Conservation (phyloP, 192 early-diverging fungal genomes). For the Backusella liffmaniae region DNA sequence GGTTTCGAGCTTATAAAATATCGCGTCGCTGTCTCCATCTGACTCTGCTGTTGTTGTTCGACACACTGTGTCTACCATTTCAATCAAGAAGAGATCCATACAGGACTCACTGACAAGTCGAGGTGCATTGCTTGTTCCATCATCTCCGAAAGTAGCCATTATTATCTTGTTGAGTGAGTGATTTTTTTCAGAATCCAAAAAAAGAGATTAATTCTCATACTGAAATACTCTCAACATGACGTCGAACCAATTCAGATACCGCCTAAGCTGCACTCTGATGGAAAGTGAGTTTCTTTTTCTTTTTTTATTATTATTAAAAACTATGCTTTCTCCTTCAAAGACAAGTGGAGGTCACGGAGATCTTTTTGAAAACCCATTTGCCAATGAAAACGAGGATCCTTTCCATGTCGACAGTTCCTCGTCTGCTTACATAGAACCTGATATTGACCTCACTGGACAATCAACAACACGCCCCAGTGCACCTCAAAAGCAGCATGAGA, state of each 20-base stretch:
- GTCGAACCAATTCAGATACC: neutral
- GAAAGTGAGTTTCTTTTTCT: neutral
- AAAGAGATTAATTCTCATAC: neutral
- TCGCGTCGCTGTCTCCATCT: constrained; percentile 81
- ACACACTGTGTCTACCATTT: constrained; percentile 72
- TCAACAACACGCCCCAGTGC: constrained; percentile 17
- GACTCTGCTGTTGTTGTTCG: constrained; percentile 49
- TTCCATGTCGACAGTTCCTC: neutral
- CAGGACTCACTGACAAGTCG: constrained; percentile 62
- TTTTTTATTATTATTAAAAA: neutral
- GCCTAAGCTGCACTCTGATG: neutral
- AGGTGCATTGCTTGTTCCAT: neutral
- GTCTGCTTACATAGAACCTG: constrained; percentile 27
- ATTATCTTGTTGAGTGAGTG: neutral
- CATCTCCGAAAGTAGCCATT: constrained; percentile 9
- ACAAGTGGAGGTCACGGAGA: constrained; percentile 1
- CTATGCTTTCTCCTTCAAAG: constrained; percentile 26
- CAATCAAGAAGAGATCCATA: constrained; percentile 73
- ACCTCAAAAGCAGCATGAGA: neutral
- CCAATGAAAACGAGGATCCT: neutral
- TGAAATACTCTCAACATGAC: neutral
- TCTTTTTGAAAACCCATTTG: constrained; percentile 27
- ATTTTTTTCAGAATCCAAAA: neutral
- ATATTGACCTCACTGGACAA: constrained; percentile 31
- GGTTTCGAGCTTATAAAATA: constrained; percentile 88